Conservation (phyloP, 441 rosid species). For the Eugenia klotzschiana region DNA sequence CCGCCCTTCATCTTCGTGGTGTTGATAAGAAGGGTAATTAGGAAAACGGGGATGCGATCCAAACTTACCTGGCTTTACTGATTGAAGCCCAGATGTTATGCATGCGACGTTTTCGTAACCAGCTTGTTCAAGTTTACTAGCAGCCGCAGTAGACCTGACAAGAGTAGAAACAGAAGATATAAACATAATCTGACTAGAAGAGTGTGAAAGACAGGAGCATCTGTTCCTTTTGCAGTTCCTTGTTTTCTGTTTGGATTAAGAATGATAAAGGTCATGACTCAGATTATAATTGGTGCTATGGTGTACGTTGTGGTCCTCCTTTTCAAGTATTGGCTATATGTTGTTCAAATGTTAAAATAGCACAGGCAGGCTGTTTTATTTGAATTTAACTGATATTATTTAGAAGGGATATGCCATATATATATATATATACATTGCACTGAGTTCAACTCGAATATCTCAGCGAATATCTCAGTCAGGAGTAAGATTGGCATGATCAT, state of each 20-base stretch:
- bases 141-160: slow-evolving; percentile 80
- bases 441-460: not conserved
- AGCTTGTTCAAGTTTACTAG: slow-evolving; percentile 54
- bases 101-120: slow-evolving; percentile 69
- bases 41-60: not conserved
- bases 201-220: not conserved
- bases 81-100: slow-evolving; percentile 76
- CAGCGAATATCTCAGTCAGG: not conserved
- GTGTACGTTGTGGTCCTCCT: not conserved
- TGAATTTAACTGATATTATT: not conserved
- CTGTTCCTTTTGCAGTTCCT: not conserved
- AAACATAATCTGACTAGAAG: not conserved
- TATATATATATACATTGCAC: not conserved
- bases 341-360: not conserved
- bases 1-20: not conserved
- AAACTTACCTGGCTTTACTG: slow-evolving; percentile 66
- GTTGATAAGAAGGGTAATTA: not conserved
- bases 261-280: not conserved
- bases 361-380: not conserved
- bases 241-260: not conserved
- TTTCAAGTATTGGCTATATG: not conserved
- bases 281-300: not conserved
- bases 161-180: not conserved
- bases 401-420: not conserved
- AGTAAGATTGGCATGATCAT: not conserved